These are phyloP conservation scores for Hyphopichia pseudoburtonii DNA, from an alignment of 1,139 yeast species.

Conservation along the genomic window DNA sequence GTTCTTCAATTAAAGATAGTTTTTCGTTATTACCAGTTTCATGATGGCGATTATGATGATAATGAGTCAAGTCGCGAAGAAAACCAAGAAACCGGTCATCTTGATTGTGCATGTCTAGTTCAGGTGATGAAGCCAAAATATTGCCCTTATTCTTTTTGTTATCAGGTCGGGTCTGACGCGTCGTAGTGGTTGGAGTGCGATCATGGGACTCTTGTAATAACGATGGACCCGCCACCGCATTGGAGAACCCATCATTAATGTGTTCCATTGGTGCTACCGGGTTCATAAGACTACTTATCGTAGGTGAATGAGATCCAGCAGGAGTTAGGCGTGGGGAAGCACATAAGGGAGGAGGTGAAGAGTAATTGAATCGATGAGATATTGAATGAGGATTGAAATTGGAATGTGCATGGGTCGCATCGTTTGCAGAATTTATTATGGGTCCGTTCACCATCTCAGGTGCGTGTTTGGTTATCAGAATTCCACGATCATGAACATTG, in stretches of 20 bases:
- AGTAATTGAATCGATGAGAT: not conserved
- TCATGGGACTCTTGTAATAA: too few relatives aligned
- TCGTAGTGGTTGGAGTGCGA: too few relatives aligned
- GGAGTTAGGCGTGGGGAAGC: conserved; percentile 1
- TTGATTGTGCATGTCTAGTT: too few relatives aligned
- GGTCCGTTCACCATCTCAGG: too few relatives aligned
- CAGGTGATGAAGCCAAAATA: too few relatives aligned
- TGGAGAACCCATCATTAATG: too few relatives aligned
- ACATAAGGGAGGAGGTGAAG: not conserved
- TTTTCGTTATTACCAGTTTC: not conserved
- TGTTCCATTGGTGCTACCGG: conserved; percentile 2
- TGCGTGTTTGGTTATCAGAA: conserved; percentile 4
- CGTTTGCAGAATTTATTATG: not conserved
- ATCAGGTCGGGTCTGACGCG: too few relatives aligned
- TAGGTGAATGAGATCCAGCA: conserved; percentile 11
- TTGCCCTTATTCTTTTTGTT: not conserved
- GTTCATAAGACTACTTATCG: conserved; percentile 12
- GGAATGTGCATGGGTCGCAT: not conserved
- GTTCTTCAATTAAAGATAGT: not conserved
- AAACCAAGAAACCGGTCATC: conserved; percentile 21
- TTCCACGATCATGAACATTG: conserved; percentile 4
- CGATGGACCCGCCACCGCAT: too few relatives aligned
- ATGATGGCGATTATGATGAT: conserved; percentile 6
- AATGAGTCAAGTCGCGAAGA: conserved; percentile 18
- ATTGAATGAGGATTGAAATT: not conserved